Conservation (phyloP, 805 yeast genomes). For the Suhomyces kilbournensis region DNA sequence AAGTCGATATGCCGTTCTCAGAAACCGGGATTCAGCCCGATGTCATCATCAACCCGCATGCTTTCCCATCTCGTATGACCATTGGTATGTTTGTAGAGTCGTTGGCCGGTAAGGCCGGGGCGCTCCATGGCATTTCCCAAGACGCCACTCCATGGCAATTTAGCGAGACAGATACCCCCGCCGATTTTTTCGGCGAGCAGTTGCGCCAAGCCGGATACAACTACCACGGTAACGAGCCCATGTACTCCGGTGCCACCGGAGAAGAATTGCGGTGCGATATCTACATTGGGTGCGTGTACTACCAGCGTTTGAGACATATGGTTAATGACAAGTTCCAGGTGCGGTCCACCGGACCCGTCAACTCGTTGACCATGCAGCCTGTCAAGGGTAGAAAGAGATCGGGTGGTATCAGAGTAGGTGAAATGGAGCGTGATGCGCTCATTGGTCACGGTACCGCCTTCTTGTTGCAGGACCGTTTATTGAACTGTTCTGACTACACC, state of each 20-base stretch:
- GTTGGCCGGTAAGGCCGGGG: conserved; percentile 98
- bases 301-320: conserved; percentile 98
- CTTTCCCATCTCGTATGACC: conserved; percentile 99
- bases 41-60: conserved; percentile 96
- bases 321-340: conserved; percentile 99
- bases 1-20: conserved; percentile 93
- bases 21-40: conserved; percentile 98
- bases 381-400: conserved; percentile 98
- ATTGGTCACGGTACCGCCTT: conserved; percentile 98
- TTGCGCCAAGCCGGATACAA: conserved; percentile 84
- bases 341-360: conserved; percentile 97
- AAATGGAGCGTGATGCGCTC: conserved; percentile 98
- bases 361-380: conserved; percentile 96
- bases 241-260: conserved; percentile 98
- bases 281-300: conserved; percentile 94
- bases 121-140: conserved; percentile 94
- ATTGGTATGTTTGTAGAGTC: conserved; percentile 99
- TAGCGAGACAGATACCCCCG: conserved; percentile 89
- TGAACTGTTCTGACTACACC: conserved; percentile 94
- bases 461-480: conserved; percentile 87
- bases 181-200: conserved; percentile 96
- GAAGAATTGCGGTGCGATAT: conserved; percentile 96
- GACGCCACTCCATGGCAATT: conserved; percentile 97
- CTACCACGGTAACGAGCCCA: conserved; percentile 97
- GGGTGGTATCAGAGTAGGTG: conserved; percentile 99